These are phyloP conservation scores for Myxozyma lipomycoides DNA, from an alignment of 805 yeast species.

Conservation along the genomic window DNA sequence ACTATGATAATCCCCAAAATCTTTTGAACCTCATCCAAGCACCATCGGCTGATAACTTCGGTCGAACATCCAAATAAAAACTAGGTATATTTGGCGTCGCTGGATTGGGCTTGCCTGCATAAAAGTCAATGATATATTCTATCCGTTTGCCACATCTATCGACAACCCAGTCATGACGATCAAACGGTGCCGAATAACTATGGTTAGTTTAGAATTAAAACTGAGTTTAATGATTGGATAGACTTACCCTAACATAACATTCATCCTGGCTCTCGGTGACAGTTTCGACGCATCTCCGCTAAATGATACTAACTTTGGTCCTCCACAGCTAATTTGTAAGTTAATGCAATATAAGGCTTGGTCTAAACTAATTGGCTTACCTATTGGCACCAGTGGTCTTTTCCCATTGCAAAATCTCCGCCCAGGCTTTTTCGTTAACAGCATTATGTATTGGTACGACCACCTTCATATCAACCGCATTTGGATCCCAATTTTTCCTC, in stretches of 20 bases:
- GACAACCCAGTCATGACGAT: slow-evolving; percentile 92
- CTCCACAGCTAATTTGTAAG: slow-evolving; percentile 56
- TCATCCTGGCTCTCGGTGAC: slow-evolving; percentile 82
- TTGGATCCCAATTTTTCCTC: slow-evolving; percentile 83
- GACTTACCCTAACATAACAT: slow-evolving; percentile 52
- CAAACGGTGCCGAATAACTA: slow-evolving; percentile 70
- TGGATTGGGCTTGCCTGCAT: slow-evolving; percentile 54
- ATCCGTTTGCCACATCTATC: slow-evolving; percentile 77
- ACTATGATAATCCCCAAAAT: slow-evolving; percentile 51
- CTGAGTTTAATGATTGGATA: neutral
- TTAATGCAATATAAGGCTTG: neutral
- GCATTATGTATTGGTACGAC: slow-evolving; percentile 92
- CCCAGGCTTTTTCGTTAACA: slow-evolving; percentile 92
- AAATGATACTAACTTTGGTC: slow-evolving; percentile 76
- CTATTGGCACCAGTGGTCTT: slow-evolving; percentile 41
- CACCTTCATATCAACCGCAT: slow-evolving; percentile 75
- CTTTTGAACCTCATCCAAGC: slow-evolving; percentile 59
- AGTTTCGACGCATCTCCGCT: slow-evolving; percentile 81
- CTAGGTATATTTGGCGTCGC: slow-evolving; percentile 48
- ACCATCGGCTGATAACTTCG: slow-evolving; percentile 81
- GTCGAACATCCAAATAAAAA: slow-evolving; percentile 85
- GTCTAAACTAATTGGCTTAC: slow-evolving; percentile 4
- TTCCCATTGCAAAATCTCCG: slow-evolving; percentile 81
- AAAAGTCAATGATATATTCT: slow-evolving; percentile 92
- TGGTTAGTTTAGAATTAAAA: neutral